A percentile compares a stretch with the other conserved stretches of the same genome.
phyloP scores from a whole-genome alignment of 345 rosid genomes.

The Hibiscus mutabilis region DNA sequence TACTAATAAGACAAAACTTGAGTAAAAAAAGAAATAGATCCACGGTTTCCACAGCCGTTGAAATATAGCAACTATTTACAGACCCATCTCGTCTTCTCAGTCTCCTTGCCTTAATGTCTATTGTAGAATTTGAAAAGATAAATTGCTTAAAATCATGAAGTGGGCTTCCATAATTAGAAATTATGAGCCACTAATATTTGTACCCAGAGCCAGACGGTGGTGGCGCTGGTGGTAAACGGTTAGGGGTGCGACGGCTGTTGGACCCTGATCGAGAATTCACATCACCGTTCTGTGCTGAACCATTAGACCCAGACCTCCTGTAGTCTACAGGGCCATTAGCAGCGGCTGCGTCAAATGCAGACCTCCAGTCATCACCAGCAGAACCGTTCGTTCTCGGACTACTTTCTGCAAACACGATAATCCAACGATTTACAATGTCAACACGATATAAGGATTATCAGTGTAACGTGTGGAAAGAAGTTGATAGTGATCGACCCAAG shows the following conservation, averaged over 20 bases:
- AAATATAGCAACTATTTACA: conserved; percentile 24
- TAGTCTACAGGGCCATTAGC: conserved; percentile 38
- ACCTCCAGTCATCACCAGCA: conserved; percentile 82
- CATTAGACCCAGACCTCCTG: conserved; percentile 46
- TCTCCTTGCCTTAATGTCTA: conserved; percentile 2
- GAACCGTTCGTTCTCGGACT: conserved; percentile 65
- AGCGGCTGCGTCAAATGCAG: conserved; percentile 80
- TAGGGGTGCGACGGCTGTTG: conserved; percentile 70
- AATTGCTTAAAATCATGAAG: conserved; percentile 3
- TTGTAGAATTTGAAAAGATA: neutral
- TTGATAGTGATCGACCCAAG: neutral
- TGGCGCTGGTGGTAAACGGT: conserved; percentile 59
- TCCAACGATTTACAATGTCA: neutral
- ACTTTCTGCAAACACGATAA: conserved; percentile 42
- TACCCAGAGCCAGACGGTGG: conserved; percentile 33
- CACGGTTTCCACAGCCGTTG: conserved; percentile 14
- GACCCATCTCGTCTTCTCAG: neutral
- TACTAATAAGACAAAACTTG: conserved; percentile 1
- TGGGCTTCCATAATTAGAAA: conserved; percentile 12
- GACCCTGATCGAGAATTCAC: conserved; percentile 39
- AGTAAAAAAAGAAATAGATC: conserved; percentile 15
- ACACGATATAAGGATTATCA: neutral
- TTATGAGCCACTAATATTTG: conserved; percentile 11
- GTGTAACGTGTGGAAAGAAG: neutral
- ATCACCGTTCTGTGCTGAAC: conserved; percentile 68